Base-by-base conservation (phyloP, 2,329 filamentous ascomycete species). In the Sodiomyces alkalinus region DNA sequence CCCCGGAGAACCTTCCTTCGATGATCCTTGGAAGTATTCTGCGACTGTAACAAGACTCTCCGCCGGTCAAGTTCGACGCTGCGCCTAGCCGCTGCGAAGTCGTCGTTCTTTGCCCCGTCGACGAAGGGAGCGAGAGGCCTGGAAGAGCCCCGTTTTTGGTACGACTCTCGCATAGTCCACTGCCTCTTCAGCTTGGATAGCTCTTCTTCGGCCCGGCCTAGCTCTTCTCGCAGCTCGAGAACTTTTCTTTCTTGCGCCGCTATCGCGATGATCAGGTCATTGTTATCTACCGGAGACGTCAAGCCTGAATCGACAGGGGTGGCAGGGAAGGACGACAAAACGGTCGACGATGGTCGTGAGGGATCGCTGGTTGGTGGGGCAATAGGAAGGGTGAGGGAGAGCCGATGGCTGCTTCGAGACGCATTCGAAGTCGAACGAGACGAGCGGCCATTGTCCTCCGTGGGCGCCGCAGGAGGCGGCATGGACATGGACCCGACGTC, bases 201-300 rank as follows among this genome's bases (percentile, higher is more conserved):
- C 26, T 92, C 80, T 9, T 60, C 56, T 48, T 98, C 87, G 5
- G 90, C 87, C 34, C 75, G 76, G 15, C 62, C 58, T n/a, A 98
- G 61, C 51, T 96, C 87, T 50, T 98, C 90, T 34, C 76, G 79
- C 29, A 98, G 60, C 53, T 96, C 90, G 32, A 98, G 58, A 2
- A 98, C 87, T 39, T 74, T 75, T 32, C 90, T 69, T 56, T 98
- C 90, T 55, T 96, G 86, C 10, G 82, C 76, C 24, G 90, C 90
- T 43, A 98, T 79, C 32, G 86, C 80, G 35, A 83, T 86, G 39
- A 98, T 74, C 43, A 94, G 80, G 28, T 75, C 64, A 43, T 65
- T 68, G 28, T 70, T 59, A 35, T 76, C 71, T 20, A 58, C 52
- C 2, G 65, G 64, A 2, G 59, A 59, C 22, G 50, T 43, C 17